Percentiles rank a stretch among this genome's conserved stretches.
phyloP scores from a whole-genome alignment of 139 green algal genomes.

The Mesotaenium endlicherianum region DNA sequence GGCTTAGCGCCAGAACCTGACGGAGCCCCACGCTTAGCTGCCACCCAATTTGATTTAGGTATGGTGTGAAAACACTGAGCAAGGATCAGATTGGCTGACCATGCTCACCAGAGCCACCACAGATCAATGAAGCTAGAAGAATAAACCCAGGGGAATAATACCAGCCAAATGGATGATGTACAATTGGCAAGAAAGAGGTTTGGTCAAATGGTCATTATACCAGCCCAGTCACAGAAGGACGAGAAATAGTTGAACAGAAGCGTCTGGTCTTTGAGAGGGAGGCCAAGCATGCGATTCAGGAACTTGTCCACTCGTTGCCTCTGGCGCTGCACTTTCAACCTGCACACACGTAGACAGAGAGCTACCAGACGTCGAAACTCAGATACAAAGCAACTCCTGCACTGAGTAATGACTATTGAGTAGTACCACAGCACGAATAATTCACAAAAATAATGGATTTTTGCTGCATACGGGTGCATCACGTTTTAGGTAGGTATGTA shows the following conservation, averaged over 20 bases:
- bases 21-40: neutral
- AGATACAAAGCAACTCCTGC: too few species aligned
- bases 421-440: too few species aligned
- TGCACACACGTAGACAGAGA: too few species aligned
- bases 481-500: too few species aligned
- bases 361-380: too few species aligned
- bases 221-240: neutral
- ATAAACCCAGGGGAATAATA: neutral
- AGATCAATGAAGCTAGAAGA: neutral
- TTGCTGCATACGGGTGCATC: too few species aligned
- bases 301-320: neutral
- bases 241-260: constrained; percentile 3
- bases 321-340: too few species aligned
- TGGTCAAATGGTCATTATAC: neutral
- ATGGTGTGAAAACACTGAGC: neutral
- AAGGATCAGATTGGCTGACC: neutral
- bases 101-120: neutral
- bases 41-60: neutral
- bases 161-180: neutral
- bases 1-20: too few species aligned
- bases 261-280: neutral
- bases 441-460: too few species aligned
- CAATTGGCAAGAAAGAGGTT: neutral
- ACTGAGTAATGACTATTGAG: too few species aligned
- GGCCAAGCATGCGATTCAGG: constrained; percentile 20